phyloP scores from a whole-genome alignment of 192 early-diverging fungal species.

The Funneliformis geosporum region DNA sequence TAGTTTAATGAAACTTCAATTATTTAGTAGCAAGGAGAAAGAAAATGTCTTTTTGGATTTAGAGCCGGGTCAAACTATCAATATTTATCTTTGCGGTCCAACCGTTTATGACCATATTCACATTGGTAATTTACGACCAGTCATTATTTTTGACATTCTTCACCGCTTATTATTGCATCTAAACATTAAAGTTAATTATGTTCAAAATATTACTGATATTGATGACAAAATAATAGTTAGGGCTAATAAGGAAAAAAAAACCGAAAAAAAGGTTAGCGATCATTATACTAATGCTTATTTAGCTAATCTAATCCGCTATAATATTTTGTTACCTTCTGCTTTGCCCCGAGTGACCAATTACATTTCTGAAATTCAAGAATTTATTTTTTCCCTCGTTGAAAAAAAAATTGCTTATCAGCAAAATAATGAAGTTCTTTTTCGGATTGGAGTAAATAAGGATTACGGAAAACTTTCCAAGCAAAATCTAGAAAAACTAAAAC shows the following conservation, averaged over 20 bases:
- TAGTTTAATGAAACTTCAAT: neutral
- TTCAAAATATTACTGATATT: conserved; percentile 13
- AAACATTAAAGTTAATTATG: conserved; percentile 2
- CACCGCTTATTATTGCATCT: neutral
- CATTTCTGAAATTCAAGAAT: conserved; percentile 1
- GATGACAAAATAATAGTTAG: conserved; percentile 2
- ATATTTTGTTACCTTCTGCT: neutral
- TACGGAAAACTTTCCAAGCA: conserved; percentile 1
- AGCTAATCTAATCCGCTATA: neutral
- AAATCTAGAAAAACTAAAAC: neutral
- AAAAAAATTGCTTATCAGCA: neutral
- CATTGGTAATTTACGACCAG: neutral
- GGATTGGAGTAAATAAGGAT: neutral
- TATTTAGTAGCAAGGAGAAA: neutral
- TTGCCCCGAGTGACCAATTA: neutral
- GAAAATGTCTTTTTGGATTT: neutral
- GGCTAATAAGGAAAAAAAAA: neutral
- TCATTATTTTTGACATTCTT: conserved; percentile 4
- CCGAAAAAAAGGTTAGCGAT: neutral
- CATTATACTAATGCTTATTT: neutral
- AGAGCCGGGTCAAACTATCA: neutral
- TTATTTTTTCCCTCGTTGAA: neutral
- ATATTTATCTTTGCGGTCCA: neutral
- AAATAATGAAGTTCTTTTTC: neutral
- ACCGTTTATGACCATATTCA: conserved; percentile 13